Conservation (phyloP, 2,329 filamentous ascomycete genomes). For the Neonectria punicea region DNA sequence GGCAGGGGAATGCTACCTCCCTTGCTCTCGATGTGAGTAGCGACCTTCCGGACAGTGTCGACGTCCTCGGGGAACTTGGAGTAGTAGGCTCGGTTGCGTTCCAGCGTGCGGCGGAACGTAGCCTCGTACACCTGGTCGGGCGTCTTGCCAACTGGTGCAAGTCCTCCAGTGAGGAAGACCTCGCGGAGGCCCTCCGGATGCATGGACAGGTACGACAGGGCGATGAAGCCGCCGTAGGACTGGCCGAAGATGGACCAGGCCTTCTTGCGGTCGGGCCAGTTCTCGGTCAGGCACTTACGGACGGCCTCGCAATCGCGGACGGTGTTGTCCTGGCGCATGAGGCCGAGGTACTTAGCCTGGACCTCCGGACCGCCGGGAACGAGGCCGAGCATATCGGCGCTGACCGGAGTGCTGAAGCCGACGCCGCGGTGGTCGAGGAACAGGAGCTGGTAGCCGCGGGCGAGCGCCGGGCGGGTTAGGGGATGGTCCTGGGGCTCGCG, state of each 20-base stretch:
- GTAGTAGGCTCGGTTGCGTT: constrained; percentile 84
- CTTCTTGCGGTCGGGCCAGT: constrained; percentile 74
- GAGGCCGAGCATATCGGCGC: constrained; percentile 72
- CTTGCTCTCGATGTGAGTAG: constrained; percentile 70
- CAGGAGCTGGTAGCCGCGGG: constrained; percentile 85
- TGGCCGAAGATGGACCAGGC: constrained; percentile 91
- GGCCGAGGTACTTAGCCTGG: constrained; percentile 83
- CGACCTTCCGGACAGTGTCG: constrained; percentile 72
- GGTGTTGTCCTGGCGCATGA: constrained; percentile 90
- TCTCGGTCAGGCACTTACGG: constrained; percentile 76
- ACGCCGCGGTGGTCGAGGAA: constrained; percentile 93
- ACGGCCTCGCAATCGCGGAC: constrained; percentile 91
- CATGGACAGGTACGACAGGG: constrained; percentile 84
- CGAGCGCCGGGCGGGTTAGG: constrained; percentile 76
- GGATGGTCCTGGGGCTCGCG: constrained; percentile 77
- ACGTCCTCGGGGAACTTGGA: constrained; percentile 86
- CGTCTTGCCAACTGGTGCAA: constrained; percentile 78
- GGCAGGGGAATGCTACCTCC: constrained; percentile 70
- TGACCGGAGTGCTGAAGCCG: constrained; percentile 84
- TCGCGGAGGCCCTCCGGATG: constrained; percentile 82
- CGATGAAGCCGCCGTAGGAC: constrained; percentile 91
- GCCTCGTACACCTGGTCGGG: constrained; percentile 80
- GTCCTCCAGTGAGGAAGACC: constrained; percentile 84
- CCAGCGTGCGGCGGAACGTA: constrained; percentile 74
- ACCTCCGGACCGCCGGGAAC: constrained; percentile 68